Evolutionary conservation across 2,329 filamentous ascomycete genomes (phyloP), one percentile per base, ranked within the genome.

Genomic region (Venturiaceae sp.): DNA sequence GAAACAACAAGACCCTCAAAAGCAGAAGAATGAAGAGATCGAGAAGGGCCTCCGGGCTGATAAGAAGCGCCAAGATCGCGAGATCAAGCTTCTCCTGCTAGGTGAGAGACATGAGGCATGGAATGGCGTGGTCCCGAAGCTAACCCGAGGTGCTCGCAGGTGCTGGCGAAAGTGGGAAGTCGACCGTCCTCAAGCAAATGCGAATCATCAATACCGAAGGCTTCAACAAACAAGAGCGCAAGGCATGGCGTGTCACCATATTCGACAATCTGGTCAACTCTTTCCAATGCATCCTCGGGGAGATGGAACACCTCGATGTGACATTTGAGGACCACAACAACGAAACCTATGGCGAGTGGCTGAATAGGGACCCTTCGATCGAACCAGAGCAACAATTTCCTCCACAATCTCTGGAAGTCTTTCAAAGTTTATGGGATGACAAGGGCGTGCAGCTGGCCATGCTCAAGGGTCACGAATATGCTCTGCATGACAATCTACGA

Each of bases 131-230:
- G 53, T 41, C 23, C 54, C 56, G 11, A 30, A 36, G 52, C 58
- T 58, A 55, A 57, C 30, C 32, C 26, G 13, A 13, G 34, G 23
- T 56, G 16, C 30, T 6, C 14, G n/a, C 65, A 96, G 92, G 92
- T 72, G 92, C 92, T 67, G 92, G 92, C 69, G 92, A 97, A 75
- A 94, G 88, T 60, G 90, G 92, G 64, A 97, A 97, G 75, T 96
- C 92, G 8, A 97, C 92, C 1, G 92, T 97, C 60, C 83, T 97
- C 64, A 97, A 97, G 78, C 92, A 97, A 79, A 97, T 99, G 94
- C 92, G 92, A 72, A 85, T 99, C 73, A 96, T 99, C 66, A 94
- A 97, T 72, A 85, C 90, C 14, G 86, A 91, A 72, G 92, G 94
- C 55, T 97, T 97, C 76, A 90, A 85, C 68, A 88, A 89, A 67